These are phyloP conservation scores for Cutaneotrichosporon cavernicola DNA, from an alignment of 1,284 basidiomycete genomes.

Conservation along the genomic window DNA sequence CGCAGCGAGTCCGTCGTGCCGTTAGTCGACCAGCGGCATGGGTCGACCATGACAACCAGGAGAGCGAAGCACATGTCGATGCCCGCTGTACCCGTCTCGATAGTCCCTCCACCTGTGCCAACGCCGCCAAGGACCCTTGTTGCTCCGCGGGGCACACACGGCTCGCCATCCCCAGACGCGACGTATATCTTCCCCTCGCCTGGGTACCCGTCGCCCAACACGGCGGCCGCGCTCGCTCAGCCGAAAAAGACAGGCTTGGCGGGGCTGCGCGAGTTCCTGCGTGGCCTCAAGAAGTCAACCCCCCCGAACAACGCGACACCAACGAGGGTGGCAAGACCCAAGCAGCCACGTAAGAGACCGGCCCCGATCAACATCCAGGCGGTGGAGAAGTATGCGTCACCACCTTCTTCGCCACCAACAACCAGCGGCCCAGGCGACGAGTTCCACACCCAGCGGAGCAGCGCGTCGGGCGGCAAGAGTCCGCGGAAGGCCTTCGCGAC, in stretches of 20 bases:
- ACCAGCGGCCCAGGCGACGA: background rate
- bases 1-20: conserved; percentile 19
- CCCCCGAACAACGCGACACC: background rate
- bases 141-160: background rate
- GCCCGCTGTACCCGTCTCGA: conserved; percentile 12
- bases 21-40: conserved; percentile 18
- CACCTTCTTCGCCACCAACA: conserved; percentile 15
- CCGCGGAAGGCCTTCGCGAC: conserved; percentile 2
- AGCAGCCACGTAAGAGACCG: conserved; percentile 10
- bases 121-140: background rate
- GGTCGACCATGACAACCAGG: conserved; percentile 12
- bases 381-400: conserved; percentile 10
- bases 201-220: conserved; percentile 37
- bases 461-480: background rate
- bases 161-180: conserved; percentile 25
- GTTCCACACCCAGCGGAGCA: conserved; percentile 5
- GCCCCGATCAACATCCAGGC: conserved; percentile 21
- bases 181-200: conserved; percentile 36
- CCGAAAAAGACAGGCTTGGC: conserved; percentile 36
- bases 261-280: conserved; percentile 46
- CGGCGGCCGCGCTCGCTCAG: conserved; percentile 27
- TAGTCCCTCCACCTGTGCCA: background rate
- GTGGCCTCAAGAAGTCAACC: conserved; percentile 27
- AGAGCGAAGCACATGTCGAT: conserved; percentile 18
- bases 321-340: background rate